These are phyloP conservation scores for Blumeria hordei DNA, from an alignment of 2,329 filamentous ascomycete genomes.

Conservation along the genomic window DNA sequence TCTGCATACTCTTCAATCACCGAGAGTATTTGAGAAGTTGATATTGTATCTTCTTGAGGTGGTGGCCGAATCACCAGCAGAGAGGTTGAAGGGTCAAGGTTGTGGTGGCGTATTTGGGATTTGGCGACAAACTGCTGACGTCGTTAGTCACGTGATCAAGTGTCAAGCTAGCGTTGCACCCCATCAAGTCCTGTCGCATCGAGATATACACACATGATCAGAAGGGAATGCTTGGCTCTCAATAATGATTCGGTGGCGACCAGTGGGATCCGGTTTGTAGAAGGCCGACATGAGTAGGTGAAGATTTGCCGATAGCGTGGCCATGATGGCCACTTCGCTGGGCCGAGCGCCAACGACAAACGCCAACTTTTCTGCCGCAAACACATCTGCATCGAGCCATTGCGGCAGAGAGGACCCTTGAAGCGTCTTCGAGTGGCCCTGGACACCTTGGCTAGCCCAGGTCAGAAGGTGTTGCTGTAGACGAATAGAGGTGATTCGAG, in stretches of 20 bases:
- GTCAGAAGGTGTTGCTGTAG: constrained; percentile 45
- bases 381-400: constrained; percentile 50
- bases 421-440: constrained; percentile 47
- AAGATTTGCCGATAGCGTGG: constrained; percentile 54
- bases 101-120: constrained; percentile 48
- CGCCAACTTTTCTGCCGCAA: constrained; percentile 39
- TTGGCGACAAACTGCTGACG: constrained; percentile 42
- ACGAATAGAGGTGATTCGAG: constrained; percentile 35
- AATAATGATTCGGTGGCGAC: constrained; percentile 47
- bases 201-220: constrained; percentile 38
- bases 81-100: constrained; percentile 34
- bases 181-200: not conserved
- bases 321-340: constrained; percentile 55
- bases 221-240: constrained; percentile 64
- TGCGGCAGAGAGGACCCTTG: constrained; percentile 33
- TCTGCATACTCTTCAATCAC: constrained; percentile 41
- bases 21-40: constrained; percentile 40
- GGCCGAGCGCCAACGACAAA: constrained; percentile 44
- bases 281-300: constrained; percentile 60
- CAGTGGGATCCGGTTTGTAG: constrained; percentile 38
- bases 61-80: constrained; percentile 43
- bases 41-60: constrained; percentile 27
- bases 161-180: not conserved
- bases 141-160: constrained; percentile 2
- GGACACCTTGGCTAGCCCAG: constrained; percentile 56